Evolutionary conservation across 2,329 filamentous ascomycete genomes (phyloP), one percentile per base, ranked within the genome.

Genomic region (Cytospora leucostoma): DNA sequence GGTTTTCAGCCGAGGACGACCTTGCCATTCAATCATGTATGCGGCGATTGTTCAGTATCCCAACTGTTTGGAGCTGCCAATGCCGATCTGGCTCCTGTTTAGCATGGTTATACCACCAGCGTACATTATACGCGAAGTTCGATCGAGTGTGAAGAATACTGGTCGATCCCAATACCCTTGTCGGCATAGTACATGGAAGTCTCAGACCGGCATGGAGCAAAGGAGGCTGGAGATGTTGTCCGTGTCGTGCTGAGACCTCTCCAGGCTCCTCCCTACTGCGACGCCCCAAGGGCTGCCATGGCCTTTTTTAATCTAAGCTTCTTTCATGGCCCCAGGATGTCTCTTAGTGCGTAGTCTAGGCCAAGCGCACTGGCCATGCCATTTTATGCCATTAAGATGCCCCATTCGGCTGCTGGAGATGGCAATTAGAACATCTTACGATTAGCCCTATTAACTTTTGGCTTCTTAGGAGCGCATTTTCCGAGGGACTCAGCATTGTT

Each of bases 161-260:
- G 33, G 27, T 61, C 40, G 52, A 56, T 51, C 50, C 40, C 32
- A n/a, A 35, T 34, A 64, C 44, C 62, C 62, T 61, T 49, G 62
- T 54, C 58, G 17, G 60, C 63, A 62, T 63, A 59, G 57, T 51
- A 74, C 68, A 10, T 80, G 77, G 79, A 44, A 74, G 63, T 70
- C 74, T 10, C 62, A 76, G 51, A 75, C 73, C 59, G 64, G 72
- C 85, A 74, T 80, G 70, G 49, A 81, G 80, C 51, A 51, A 63
- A 47, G 59, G 40, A 54, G 59, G 50, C 40, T 62, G 59, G 63
- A 61, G 51, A 38, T 64, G 53, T 34, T 61, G 58, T 54, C 58
- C 58, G 49, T 61, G 59, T 56, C 17, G 32, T 49, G 53, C 34
- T 54, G 53, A 49, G 57, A 61, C 53, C 27, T 27, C 52, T 12